phyloP scores from a whole-genome alignment of 208 protist species.

The Tritrichomonas foetus region DNA sequence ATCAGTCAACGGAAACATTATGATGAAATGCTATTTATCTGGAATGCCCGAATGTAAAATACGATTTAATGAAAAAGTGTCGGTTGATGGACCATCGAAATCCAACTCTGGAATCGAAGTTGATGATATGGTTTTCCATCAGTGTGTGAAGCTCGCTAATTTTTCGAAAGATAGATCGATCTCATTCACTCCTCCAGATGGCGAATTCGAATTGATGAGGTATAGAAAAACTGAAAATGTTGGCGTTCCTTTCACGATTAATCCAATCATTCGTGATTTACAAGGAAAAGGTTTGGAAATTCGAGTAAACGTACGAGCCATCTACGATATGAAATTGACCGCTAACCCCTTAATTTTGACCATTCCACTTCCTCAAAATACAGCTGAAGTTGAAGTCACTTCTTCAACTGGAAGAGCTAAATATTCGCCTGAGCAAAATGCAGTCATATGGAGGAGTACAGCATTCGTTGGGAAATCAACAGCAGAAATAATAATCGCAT shows the following conservation, averaged over 20 bases:
- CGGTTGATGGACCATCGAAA: constrained; percentile 4
- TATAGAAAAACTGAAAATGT: constrained; percentile 65
- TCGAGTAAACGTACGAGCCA: not conserved
- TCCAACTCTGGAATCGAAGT: constrained; percentile 61
- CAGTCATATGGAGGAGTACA: constrained; percentile 46
- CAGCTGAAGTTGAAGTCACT: constrained; percentile 78
- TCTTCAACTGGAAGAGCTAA: constrained; percentile 35
- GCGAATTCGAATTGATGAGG: constrained; percentile 89
- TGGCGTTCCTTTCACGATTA: constrained; percentile 3
- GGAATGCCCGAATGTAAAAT: constrained; percentile 97
- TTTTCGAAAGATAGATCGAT: constrained; percentile 76
- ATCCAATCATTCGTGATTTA: not conserved
- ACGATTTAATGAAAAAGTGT: constrained; percentile 59
- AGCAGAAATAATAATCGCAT: not conserved
- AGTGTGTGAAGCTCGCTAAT: constrained; percentile 84
- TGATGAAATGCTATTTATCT: constrained; percentile 89
- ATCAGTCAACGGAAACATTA: constrained; percentile 67
- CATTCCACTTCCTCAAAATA: constrained; percentile 47
- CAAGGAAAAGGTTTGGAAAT: not conserved
- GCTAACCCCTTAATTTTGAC: not conserved
- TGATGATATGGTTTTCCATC: constrained; percentile 91
- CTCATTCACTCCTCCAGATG: constrained; percentile 67
- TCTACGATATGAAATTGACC: not conserved
- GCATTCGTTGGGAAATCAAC: constrained; percentile 71
- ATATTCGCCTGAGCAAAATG: constrained; percentile 43